Evolutionary conservation across 495 filamentous ascomycete species (phyloP), one percentile per base, ranked within the genome.

Genomic region (Collariella sp.): DNA sequence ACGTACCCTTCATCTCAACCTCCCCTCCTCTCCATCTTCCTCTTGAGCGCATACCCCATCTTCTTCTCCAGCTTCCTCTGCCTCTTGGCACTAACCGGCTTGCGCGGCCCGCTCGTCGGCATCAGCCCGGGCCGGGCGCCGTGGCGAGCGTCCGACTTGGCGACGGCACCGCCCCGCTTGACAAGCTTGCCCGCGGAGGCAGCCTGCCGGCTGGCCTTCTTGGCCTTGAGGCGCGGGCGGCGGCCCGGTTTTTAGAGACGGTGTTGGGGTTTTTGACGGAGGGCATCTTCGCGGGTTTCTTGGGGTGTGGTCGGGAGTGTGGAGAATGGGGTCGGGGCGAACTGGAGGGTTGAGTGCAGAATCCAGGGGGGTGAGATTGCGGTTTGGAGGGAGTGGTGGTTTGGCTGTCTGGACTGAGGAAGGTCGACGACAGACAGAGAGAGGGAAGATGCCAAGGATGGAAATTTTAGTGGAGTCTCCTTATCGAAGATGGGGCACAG

Each of bases 221-320:
- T 59, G 5, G 55, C 50, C 40, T 60, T 67, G 36, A 64, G 3
- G 66, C 64, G 23, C 64, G 67, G 5, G 72, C 71, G 12, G 59
- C 58, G 7, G 70, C 64, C 2, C 72, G 64, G 66, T 72, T 72
- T 22, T 68, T 67, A 23, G 70, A 74, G 18, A 67, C 58, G n/a
- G 63, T 62, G 62, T 76, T 76, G 51, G 74, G 73, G 62, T 77
- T 77, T 36, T 74, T 75, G 36, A 68, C 61, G 34, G 70, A 72
- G 13, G 66, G 63, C 72, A 75, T 75, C 35, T 36, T 65, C 20
- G n/a, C n/a, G n/a, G n/a, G n/a, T n/a, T n/a, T n/a, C n/a, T n/a
- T n/a, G n/a, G 26, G 26, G 5, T 9, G 26, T 31, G 26, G 9
- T 31, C 26, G 26, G 26, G 26, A 4, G 26, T 31, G 26, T 31